Conservation (phyloP, 257 asterid genomes). For the Fraxinus quadrangulata region DNA sequence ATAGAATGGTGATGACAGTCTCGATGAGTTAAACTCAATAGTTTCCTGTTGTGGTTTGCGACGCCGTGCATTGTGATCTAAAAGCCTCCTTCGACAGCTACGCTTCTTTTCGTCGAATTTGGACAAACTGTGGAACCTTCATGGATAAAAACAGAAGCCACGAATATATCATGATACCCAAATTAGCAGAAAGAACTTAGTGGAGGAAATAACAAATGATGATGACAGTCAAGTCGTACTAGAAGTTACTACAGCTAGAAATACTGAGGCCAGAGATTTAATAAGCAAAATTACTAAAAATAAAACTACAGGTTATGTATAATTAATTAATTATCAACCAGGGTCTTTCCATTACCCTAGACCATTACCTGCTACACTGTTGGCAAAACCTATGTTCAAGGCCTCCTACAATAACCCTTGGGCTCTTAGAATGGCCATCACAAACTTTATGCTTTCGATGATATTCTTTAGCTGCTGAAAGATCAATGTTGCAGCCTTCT, state of each 20-base stretch:
- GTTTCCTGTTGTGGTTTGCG: conserved; percentile 85
- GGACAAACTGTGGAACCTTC: conserved; percentile 84
- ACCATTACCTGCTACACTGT: conserved; percentile 86
- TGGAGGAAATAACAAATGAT: not conserved
- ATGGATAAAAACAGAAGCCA: conserved; percentile 16
- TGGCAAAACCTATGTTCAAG: conserved; percentile 88
- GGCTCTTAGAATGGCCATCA: conserved; percentile 72
- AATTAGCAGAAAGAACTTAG: not conserved
- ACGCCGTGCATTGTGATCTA: conserved; percentile 93
- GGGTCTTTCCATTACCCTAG: not conserved
- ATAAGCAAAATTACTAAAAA: not conserved
- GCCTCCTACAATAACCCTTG: conserved; percentile 75
- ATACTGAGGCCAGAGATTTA: not conserved
- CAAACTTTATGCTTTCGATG: conserved; percentile 91
- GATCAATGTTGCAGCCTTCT: conserved; percentile 81
- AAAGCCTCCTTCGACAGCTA: conserved; percentile 88
- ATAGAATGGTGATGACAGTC: conserved; percentile 57
- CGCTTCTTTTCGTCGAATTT: conserved; percentile 93
- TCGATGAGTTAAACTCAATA: conserved; percentile 56
- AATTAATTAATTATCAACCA: not conserved
- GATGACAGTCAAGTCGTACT: not conserved
- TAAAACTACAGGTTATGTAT: not conserved
- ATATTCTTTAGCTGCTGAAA: conserved; percentile 77
- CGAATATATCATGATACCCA: not conserved
- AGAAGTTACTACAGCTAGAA: not conserved